Conservation (phyloP, 306 rosid species). For the Carpinus fangiana region DNA sequence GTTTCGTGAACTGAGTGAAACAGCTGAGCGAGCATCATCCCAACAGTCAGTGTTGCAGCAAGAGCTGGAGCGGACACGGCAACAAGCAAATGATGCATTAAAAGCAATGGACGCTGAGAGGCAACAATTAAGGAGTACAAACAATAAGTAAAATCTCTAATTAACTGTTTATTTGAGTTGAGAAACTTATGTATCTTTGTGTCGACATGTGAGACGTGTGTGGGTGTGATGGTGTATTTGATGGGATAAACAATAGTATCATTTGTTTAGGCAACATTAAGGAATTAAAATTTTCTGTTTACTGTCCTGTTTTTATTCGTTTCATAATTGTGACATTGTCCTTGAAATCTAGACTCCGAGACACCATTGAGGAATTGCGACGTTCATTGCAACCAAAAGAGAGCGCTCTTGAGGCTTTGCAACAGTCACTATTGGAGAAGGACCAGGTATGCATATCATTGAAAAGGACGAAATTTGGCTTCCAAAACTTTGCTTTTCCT, state of each 20-base stretch:
- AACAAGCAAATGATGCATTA: constrained; percentile 95
- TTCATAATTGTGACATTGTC: constrained; percentile 25
- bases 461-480: background rate
- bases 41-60: constrained; percentile 80
- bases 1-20: constrained; percentile 63
- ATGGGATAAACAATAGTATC: constrained; percentile 30
- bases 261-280: background rate
- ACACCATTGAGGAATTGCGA: constrained; percentile 85
- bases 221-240: constrained; percentile 3
- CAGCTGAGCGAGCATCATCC: constrained; percentile 78
- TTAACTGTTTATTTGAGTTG: constrained; percentile 25
- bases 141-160: constrained; percentile 71
- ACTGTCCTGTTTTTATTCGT: constrained; percentile 22
- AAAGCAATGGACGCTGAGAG: constrained; percentile 95
- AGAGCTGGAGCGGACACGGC: constrained; percentile 92
- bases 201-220: constrained; percentile 16
- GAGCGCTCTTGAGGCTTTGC: constrained; percentile 78
- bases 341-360: constrained; percentile 68
- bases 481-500: background rate
- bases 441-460: constrained; percentile 66
- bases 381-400: constrained; percentile 86
- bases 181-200: constrained; percentile 22
- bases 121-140: constrained; percentile 92
- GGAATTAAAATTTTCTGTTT: background rate
- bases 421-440: constrained; percentile 76